Percentiles rank a stretch among this genome's conserved stretches.
These are phyloP conservation scores for Cystobasidium sp. DNA, from an alignment of 1,284 basidiomycete genomes.

Conservation along the genomic window DNA sequence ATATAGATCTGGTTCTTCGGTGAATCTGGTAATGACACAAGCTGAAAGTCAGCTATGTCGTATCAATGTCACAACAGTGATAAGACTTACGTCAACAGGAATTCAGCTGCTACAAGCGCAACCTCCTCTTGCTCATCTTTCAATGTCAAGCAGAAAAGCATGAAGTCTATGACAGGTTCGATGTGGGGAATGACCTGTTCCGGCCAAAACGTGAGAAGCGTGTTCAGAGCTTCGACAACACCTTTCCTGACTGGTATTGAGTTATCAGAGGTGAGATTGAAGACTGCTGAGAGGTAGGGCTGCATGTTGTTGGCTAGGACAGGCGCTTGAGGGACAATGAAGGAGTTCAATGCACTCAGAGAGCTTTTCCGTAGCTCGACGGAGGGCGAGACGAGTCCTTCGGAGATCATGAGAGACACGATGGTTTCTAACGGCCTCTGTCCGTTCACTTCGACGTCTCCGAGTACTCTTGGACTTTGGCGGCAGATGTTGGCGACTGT, in stretches of 20 bases:
- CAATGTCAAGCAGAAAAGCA: slow-evolving; percentile 54
- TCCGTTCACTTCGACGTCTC: slow-evolving; percentile 81
- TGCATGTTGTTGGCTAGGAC: slow-evolving; percentile 31
- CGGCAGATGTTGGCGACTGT: slow-evolving; percentile 94
- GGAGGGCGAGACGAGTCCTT: slow-evolving; percentile 63
- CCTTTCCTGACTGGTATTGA: slow-evolving; percentile 36
- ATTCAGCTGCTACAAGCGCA: slow-evolving; percentile 96
- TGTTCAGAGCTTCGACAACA: slow-evolving; percentile 35
- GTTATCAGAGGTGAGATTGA: slow-evolving; percentile 34
- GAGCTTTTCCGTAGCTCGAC: slow-evolving; percentile 90
- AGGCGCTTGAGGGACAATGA: slow-evolving; percentile 66
- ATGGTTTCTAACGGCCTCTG: slow-evolving; percentile 60
- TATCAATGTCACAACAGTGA: not conserved
- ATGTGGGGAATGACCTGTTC: slow-evolving; percentile 41
- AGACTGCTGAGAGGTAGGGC: slow-evolving; percentile 24
- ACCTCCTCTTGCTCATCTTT: slow-evolving; percentile 95
- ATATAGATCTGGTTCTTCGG: slow-evolving; percentile 86
- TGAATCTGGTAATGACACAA: slow-evolving; percentile 63
- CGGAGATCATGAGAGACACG: slow-evolving; percentile 67
- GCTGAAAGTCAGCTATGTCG: not conserved
- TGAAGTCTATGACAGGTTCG: slow-evolving; percentile 42
- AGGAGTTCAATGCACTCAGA: slow-evolving; percentile 90
- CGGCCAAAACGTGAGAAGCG: slow-evolving; percentile 38
- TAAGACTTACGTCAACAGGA: slow-evolving; percentile 82
- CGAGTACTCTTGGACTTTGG: slow-evolving; percentile 93